These are phyloP conservation scores for Alternaria dauci DNA, from an alignment of 2,329 filamentous ascomycete genomes.

Conservation along the genomic window DNA sequence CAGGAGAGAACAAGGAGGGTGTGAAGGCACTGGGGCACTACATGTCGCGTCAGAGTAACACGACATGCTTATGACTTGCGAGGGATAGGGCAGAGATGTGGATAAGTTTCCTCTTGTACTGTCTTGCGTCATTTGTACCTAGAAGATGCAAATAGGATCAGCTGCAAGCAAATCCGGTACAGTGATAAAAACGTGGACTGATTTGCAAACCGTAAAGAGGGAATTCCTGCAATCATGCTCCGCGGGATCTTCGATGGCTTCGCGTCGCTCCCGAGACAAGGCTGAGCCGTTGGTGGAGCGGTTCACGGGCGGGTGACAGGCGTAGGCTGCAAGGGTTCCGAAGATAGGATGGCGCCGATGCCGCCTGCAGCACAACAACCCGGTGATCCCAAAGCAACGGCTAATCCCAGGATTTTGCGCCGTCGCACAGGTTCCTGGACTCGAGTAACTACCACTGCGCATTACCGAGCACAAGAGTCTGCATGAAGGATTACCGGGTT, in stretches of 20 bases:
- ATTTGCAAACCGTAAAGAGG: neutral
- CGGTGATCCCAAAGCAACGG: neutral
- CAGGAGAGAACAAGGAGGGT: neutral
- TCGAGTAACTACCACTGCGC: slow-evolving; percentile 7
- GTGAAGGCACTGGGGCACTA: neutral
- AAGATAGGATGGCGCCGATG: slow-evolving; percentile 6
- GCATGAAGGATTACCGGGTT: neutral
- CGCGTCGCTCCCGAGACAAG: slow-evolving; percentile 14
- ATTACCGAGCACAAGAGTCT: neutral
- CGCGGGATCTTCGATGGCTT: neutral
- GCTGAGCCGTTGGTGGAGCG: slow-evolving; percentile 20
- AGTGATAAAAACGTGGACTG: neutral
- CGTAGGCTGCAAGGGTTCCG: slow-evolving; percentile 4
- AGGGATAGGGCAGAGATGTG: neutral
- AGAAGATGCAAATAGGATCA: neutral
- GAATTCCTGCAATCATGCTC: neutral
- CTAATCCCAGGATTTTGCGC: neutral
- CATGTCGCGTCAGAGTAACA: neutral
- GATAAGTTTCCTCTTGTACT: neutral
- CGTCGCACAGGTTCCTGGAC: slow-evolving; percentile 9
- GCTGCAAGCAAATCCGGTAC: neutral
- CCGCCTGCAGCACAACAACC: slow-evolving; percentile 11
- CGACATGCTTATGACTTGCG: neutral
- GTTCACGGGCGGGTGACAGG: slow-evolving; percentile 10
- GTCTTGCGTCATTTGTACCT: neutral